phyloP scores from a whole-genome alignment of 2,329 filamentous ascomycete genomes.

The Fusarium piperis region DNA sequence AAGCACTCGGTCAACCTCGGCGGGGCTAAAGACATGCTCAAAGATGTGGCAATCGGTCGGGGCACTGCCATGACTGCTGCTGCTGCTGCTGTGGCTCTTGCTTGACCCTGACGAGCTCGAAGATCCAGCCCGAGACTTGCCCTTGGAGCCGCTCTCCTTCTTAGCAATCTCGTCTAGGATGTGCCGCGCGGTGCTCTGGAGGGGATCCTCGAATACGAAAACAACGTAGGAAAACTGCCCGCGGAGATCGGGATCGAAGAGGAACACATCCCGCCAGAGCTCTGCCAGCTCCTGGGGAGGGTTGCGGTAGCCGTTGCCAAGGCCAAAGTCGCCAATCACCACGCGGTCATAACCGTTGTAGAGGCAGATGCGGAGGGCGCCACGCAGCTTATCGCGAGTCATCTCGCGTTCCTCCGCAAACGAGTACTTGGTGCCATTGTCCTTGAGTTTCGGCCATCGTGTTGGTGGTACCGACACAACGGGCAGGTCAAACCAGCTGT shows the following conservation, averaged over 20 bases:
- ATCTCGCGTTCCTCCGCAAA: constrained; percentile 77
- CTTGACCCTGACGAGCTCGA: constrained; percentile 44
- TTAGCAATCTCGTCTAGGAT: constrained; percentile 66
- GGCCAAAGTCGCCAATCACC: constrained; percentile 71
- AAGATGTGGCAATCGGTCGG: constrained; percentile 64
- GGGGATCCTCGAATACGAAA: constrained; percentile 70
- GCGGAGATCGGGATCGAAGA: constrained; percentile 69
- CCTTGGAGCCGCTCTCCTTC: constrained; percentile 53
- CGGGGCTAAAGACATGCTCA: constrained; percentile 59
- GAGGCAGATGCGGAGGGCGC: constrained; percentile 75
- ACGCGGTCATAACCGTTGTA: constrained; percentile 66
- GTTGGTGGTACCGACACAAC: constrained; percentile 80
- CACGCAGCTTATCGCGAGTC: constrained; percentile 77
- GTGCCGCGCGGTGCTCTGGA: constrained; percentile 62
- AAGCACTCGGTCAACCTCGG: constrained; percentile 61
- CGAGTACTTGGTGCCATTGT: constrained; percentile 73
- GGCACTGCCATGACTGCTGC: constrained; percentile 42
- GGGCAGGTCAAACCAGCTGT: constrained; percentile 67
- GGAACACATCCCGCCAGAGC: constrained; percentile 72
- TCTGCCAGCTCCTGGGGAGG: constrained; percentile 71
- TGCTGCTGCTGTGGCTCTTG: constrained; percentile 41
- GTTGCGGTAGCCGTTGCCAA: constrained; percentile 71
- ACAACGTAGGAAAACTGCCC: constrained; percentile 70
- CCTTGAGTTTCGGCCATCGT: constrained; percentile 77
- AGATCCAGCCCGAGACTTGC: constrained; percentile 46